Conservation (phyloP, 345 rosid genomes). For the Syzygium grande region DNA sequence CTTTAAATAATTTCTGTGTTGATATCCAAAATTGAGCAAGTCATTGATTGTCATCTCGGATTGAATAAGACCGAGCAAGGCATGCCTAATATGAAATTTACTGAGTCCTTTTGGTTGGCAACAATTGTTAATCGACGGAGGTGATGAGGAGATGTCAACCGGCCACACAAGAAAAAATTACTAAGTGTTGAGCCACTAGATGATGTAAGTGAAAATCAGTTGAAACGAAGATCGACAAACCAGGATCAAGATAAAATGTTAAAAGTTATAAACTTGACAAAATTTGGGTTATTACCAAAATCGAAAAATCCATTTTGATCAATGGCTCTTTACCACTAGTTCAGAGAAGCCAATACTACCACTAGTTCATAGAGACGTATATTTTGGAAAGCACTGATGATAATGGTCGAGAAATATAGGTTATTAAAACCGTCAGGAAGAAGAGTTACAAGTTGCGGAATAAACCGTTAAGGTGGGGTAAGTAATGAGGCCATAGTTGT, state of each 20-base stretch:
- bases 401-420: too few relatives aligned
- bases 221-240: rapidly evolving
- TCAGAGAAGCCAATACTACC: rapidly evolving
- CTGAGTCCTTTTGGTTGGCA: not conserved
- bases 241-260: rapidly evolving
- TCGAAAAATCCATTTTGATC: too few relatives aligned
- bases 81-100: not conserved
- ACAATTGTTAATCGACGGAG: not conserved
- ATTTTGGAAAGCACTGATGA: rapidly evolving
- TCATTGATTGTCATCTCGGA: not conserved
- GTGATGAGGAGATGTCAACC: not conserved
- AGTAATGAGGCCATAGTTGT: too few relatives aligned
- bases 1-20: not conserved
- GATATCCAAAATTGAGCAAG: not conserved
- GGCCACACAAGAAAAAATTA: not conserved
- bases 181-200: rapidly evolving
- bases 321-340: too few relatives aligned
- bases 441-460: not conserved
- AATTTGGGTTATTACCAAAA: too few relatives aligned
- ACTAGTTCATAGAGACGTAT: not conserved
- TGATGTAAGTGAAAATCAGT: not conserved
- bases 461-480: not conserved
- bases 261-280: too few relatives aligned
- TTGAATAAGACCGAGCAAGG: not conserved
- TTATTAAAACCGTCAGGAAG: too few relatives aligned